Conservation (phyloP, 805 yeast species). For the Metschnikowia koreensis region DNA sequence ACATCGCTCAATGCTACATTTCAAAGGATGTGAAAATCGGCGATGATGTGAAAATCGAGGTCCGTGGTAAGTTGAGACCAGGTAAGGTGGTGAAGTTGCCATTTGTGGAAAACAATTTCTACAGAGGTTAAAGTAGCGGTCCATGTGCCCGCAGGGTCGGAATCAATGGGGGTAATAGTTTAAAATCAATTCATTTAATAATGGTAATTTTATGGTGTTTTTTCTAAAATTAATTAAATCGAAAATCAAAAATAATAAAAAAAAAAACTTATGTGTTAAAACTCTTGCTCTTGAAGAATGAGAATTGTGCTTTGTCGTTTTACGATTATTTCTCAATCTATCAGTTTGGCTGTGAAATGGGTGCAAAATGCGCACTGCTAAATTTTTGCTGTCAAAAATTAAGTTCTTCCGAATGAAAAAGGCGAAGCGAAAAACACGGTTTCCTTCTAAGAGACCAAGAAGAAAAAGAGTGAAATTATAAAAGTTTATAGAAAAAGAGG, state of each 20-base stretch:
- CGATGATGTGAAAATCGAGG: constrained; percentile 65
- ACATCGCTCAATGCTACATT: constrained; percentile 90
- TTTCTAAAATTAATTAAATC: too few species aligned
- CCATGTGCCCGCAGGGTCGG: background rate
- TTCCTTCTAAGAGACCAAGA: too few species aligned
- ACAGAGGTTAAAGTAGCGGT: constrained; percentile 38
- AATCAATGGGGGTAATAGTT: background rate
- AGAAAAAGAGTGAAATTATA: too few species aligned
- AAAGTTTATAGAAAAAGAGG: too few species aligned
- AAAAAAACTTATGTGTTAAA: too few species aligned
- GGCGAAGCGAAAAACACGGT: background rate
- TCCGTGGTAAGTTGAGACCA: constrained; percentile 79
- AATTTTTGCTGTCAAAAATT: background rate
- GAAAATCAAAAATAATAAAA: too few species aligned
- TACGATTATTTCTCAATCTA: background rate
- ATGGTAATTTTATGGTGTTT: too few species aligned
- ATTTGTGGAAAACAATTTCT: constrained; percentile 72
- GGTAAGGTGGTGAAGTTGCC: constrained; percentile 83
- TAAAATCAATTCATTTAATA: too few species aligned
- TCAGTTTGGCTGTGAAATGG: background rate
- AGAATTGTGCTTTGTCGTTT: too few species aligned
- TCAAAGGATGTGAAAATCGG: constrained; percentile 74
- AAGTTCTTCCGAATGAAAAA: background rate
- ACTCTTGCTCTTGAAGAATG: too few species aligned
- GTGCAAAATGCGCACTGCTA: constrained; percentile 5